Percentiles rank a stretch among this genome's conserved stretches.
These are phyloP conservation scores for Hypoxylon sp. DNA, from an alignment of 2,329 filamentous ascomycete genomes.

Conservation along the genomic window DNA sequence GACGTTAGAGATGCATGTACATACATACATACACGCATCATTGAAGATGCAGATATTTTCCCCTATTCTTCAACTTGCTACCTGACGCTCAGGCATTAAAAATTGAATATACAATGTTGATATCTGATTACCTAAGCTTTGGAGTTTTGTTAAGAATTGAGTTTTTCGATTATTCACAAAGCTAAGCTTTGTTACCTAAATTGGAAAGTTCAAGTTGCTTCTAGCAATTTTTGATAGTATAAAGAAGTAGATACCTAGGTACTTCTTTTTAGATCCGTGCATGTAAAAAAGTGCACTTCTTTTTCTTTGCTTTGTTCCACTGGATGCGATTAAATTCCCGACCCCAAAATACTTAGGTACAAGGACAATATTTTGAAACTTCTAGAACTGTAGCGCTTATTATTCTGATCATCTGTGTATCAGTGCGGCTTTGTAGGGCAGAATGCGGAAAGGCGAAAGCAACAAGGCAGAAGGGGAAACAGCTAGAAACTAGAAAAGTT, in stretches of 20 bases:
- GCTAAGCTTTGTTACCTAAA: not conserved
- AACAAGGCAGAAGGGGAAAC: slow-evolving; percentile 19
- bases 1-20: not conserved
- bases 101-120: not conserved
- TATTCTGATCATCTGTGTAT: not conserved
- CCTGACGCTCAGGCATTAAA: not conserved
- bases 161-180: not conserved
- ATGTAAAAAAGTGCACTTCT: not conserved
- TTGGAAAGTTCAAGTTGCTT: slow-evolving; percentile 21
- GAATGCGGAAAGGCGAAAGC: not conserved
- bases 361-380: slow-evolving; percentile 27
- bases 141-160: not conserved
- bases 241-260: not conserved
- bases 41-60: not conserved
- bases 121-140: not conserved
- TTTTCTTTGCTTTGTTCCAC: slow-evolving; percentile 4
- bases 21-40: not conserved
- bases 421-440: slow-evolving; percentile 10
- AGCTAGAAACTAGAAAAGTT: slow-evolving; percentile 22
- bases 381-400: slow-evolving; percentile 32
- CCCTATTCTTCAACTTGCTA: slow-evolving; percentile 1
- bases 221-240: not conserved
- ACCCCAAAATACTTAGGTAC: slow-evolving; percentile 10
- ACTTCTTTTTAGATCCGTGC: too few species aligned
- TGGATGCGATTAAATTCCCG: slow-evolving; percentile 21